phyloP scores from a whole-genome alignment of 1,139 yeast species.

The Spencermartinsiella ligniputridi region DNA sequence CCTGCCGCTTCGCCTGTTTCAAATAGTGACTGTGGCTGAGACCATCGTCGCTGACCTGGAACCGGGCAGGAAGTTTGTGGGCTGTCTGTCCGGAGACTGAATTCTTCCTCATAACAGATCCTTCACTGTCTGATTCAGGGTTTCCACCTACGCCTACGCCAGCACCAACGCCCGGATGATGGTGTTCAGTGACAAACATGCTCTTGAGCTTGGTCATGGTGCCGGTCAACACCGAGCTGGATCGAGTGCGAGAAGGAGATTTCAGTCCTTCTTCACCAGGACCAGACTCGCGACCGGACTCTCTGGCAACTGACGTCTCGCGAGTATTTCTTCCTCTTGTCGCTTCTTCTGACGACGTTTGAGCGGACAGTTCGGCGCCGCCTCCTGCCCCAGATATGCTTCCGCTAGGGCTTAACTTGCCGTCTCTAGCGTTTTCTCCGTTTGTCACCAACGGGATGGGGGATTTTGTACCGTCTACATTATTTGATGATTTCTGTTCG shows the following conservation, averaged over 20 bases:
- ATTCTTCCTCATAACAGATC: neutral
- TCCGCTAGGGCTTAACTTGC: neutral
- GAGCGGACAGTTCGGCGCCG: neutral
- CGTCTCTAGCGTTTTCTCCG: neutral
- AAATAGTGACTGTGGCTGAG: constrained; percentile 64
- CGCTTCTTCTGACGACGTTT: neutral
- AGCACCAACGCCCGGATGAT: neutral
- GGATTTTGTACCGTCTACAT: neutral
- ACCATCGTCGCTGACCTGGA: constrained; percentile 21
- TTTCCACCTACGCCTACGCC: neutral
- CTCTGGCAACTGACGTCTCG: too few relatives aligned
- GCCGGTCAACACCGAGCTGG: constrained; percentile 15
- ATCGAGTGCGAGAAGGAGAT: constrained; percentile 7
- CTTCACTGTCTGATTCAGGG: neutral
- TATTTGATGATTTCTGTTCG: neutral
- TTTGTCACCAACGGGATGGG: neutral
- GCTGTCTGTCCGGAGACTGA: neutral
- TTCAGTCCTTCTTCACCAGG: neutral
- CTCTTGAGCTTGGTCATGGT: constrained; percentile 21
- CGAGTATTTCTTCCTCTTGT: neutral
- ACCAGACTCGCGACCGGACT: too few relatives aligned
- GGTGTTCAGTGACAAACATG: constrained; percentile 14
- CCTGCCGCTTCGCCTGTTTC: constrained; percentile 73
- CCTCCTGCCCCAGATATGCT: neutral
- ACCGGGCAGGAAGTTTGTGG: constrained; percentile 11